Evolutionary conservation across 1,139 yeast species (phyloP).

Genomic region (Yamadazyma blattariae): DNA sequence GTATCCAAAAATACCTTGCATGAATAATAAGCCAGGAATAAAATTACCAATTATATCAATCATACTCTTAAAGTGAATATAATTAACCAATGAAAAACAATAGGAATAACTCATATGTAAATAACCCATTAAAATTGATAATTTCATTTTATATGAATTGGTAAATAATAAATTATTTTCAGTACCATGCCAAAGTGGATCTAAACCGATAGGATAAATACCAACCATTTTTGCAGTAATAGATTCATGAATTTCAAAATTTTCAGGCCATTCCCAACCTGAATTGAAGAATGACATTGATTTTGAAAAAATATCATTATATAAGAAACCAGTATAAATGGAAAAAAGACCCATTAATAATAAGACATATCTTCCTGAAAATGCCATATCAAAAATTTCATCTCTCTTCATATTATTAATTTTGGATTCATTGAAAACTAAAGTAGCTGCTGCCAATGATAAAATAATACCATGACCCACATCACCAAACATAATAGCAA

Average conservation of each 20-base stretch:
- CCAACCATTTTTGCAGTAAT: slow-evolving; percentile 54
- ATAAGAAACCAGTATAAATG: slow-evolving; percentile 73
- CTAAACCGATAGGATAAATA: slow-evolving; percentile 65
- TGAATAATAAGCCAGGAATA: slow-evolving; percentile 73
- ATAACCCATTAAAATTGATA: slow-evolving; percentile 78
- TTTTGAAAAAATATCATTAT: slow-evolving; percentile 74
- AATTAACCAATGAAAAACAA: slow-evolving; percentile 66
- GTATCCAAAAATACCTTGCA: slow-evolving; percentile 84
- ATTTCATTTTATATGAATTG: slow-evolving; percentile 79
- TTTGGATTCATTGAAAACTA: slow-evolving; percentile 61
- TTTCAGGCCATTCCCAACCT: slow-evolving; percentile 75
- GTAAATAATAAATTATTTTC: slow-evolving; percentile 72
- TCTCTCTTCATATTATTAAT: slow-evolving; percentile 63
- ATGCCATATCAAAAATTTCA: slow-evolving; percentile 83
- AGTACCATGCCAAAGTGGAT: slow-evolving; percentile 80
- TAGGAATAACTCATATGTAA: slow-evolving; percentile 75
- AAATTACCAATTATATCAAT: slow-evolving; percentile 77
- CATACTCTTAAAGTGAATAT: slow-evolving; percentile 51
- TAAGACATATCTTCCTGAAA: slow-evolving; percentile 68
- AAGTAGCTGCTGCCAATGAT: slow-evolving; percentile 53
- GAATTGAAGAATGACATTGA: slow-evolving; percentile 71
- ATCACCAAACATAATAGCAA: slow-evolving; percentile 88
- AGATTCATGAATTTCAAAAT: slow-evolving; percentile 56
- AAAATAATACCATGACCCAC: slow-evolving; percentile 75
- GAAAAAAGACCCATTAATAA: slow-evolving; percentile 76